Evolutionary conservation across 352 stramenopile genomes (phyloP).

Genomic region (Phytophthora syringae): DNA sequence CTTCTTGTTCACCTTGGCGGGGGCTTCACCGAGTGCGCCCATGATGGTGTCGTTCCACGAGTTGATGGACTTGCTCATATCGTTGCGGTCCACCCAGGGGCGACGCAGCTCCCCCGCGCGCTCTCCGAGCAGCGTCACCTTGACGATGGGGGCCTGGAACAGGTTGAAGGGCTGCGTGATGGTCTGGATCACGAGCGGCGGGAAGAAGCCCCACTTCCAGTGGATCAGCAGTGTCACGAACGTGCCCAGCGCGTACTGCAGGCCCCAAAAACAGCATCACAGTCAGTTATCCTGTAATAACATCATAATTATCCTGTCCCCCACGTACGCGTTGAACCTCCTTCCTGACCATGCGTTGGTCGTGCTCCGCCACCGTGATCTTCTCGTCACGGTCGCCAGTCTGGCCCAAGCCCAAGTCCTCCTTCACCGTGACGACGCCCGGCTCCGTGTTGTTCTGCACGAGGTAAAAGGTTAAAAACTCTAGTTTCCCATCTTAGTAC

Average conservation of each 20-base stretch:
- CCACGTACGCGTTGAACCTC: conserved; percentile 71
- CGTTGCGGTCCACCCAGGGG: conserved; percentile 70
- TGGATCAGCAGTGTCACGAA: conserved; percentile 74
- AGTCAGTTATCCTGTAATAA: not conserved
- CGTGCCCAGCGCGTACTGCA: conserved; percentile 68
- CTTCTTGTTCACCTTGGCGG: conserved; percentile 68
- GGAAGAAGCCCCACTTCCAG: conserved; percentile 85
- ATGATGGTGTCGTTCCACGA: conserved; percentile 85
- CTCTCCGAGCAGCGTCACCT: conserved; percentile 66
- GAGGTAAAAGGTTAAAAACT: not conserved
- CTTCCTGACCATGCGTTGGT: conserved; percentile 75
- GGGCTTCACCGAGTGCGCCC: conserved; percentile 64
- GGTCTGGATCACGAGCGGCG: conserved; percentile 80
- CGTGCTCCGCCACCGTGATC: conserved; percentile 83
- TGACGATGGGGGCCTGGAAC: conserved; percentile 67
- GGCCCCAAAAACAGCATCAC: not conserved
- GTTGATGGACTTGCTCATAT: conserved; percentile 72
- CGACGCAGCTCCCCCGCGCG: conserved; percentile 75
- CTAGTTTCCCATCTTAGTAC: no score
- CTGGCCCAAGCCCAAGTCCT: conserved; percentile 81
- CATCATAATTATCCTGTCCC: not conserved
- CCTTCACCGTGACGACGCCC: conserved; percentile 74
- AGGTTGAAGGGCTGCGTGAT: conserved; percentile 85
- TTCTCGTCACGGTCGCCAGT: conserved; percentile 78
- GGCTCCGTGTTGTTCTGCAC: conserved; percentile 74